phyloP scores from a whole-genome alignment of 371 early-diverging fungal genomes.

The Aphelidium insulamus region DNA sequence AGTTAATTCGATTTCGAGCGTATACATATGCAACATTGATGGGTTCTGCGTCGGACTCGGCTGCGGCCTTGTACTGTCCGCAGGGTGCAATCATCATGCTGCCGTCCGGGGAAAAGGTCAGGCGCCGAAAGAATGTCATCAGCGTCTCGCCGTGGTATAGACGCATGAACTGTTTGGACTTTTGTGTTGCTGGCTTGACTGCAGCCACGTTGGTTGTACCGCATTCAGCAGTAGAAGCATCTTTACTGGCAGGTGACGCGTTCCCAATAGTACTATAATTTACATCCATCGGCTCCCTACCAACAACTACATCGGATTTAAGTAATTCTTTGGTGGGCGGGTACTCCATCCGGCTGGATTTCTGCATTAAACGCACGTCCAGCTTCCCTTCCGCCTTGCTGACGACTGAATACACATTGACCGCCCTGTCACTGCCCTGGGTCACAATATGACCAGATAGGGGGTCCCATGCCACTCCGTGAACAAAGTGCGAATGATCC shows the following conservation, averaged over 20 bases:
- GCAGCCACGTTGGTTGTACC: constrained; percentile 3
- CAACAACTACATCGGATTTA: too few species aligned
- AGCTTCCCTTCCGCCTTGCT: too few species aligned
- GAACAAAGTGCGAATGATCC: constrained; percentile 80
- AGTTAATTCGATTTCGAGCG: constrained; percentile 14
- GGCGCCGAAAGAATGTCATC: constrained; percentile 74
- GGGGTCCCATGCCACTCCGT: constrained; percentile 93
- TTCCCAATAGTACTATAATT: not conserved
- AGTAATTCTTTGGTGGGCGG: too few species aligned
- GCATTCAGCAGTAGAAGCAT: constrained; percentile 2
- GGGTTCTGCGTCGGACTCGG: constrained; percentile 4
- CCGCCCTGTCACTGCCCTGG: constrained; percentile 73
- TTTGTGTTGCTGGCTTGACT: constrained; percentile 6
- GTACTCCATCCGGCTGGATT: too few species aligned
- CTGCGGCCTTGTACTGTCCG: constrained; percentile 22
- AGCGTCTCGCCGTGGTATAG: constrained; percentile 73
- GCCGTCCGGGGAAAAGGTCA: constrained; percentile 77
- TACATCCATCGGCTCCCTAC: too few species aligned
- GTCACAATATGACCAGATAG: constrained; percentile 62
- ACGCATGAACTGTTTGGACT: constrained; percentile 11
- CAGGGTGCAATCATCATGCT: constrained; percentile 58
- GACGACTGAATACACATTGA: constrained; percentile 6
- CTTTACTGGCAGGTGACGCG: constrained; percentile 1
- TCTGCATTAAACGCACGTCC: too few species aligned
- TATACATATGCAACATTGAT: constrained; percentile 20